phyloP scores from a whole-genome alignment of 2,329 filamentous ascomycete genomes.

The Penicillium sp. region DNA sequence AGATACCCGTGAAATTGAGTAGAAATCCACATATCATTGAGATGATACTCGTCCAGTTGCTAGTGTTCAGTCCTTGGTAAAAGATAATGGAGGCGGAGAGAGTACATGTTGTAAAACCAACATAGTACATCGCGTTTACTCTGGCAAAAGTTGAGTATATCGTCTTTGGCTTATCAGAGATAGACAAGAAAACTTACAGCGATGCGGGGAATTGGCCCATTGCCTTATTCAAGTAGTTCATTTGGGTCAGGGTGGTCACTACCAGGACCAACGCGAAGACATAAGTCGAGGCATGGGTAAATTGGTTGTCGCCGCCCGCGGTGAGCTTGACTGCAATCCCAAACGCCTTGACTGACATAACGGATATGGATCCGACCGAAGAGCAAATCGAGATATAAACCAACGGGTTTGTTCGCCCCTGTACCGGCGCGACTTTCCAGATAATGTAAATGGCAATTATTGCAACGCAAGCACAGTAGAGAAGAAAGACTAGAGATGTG shows the following conservation, averaged over 20 bases:
- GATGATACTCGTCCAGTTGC: constrained; percentile 83
- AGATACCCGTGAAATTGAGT: constrained; percentile 91
- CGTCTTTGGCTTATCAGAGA: not conserved
- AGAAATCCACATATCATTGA: constrained; percentile 91
- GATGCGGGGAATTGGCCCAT: constrained; percentile 94
- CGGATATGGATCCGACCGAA: constrained; percentile 91
- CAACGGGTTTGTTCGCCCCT: constrained; percentile 93
- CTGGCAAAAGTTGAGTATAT: constrained; percentile 45
- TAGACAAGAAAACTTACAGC: constrained; percentile 63
- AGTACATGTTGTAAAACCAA: constrained; percentile 93
- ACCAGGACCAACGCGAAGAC: constrained; percentile 90
- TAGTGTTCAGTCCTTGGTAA: constrained; percentile 93
- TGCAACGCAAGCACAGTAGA: constrained; percentile 77
- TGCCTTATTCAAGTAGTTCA: constrained; percentile 99
- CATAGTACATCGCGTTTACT: constrained; percentile 94
- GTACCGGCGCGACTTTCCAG: constrained; percentile 81
- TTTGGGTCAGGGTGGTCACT: constrained; percentile 95
- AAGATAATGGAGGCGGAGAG: constrained; percentile 93
- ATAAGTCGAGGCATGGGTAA: constrained; percentile 85
- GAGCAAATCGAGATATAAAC: constrained; percentile 98
- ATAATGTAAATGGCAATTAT: constrained; percentile 92
- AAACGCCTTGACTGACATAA: constrained; percentile 99
- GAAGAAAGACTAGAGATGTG: constrained; percentile 69
- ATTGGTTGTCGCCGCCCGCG: constrained; percentile 89
- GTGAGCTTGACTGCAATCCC: constrained; percentile 96